These are phyloP conservation scores for Neoascochyta sp. DNA, from an alignment of 2,329 filamentous ascomycete genomes.

Conservation along the genomic window DNA sequence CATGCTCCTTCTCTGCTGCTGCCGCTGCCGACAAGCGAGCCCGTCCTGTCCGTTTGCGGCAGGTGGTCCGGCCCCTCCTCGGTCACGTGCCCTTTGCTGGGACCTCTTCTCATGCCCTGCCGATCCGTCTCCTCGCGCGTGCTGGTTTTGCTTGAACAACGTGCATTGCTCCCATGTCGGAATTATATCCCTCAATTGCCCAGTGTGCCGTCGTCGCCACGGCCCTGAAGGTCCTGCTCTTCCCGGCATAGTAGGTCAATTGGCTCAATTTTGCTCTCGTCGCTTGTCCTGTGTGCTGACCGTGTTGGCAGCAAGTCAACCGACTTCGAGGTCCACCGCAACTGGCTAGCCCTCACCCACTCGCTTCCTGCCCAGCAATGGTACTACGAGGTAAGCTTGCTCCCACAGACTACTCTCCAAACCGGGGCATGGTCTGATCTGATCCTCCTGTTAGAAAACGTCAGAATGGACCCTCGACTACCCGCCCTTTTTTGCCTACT, in stretches of 20 bases:
- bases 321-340: slow-evolving; percentile 97
- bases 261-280: slow-evolving; percentile 6
- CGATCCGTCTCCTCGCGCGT: slow-evolving; percentile 17
- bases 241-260: slow-evolving; percentile 81
- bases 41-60: too few species aligned
- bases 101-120: too few species aligned
- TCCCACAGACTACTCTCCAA: too few species aligned
- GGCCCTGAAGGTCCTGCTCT: slow-evolving; percentile 85
- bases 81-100: too few species aligned
- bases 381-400: slow-evolving; percentile 72
- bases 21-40: too few species aligned
- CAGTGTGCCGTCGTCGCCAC: slow-evolving; percentile 84
- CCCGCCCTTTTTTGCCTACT: slow-evolving; percentile 95
- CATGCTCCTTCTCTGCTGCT: too few species aligned
- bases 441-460: slow-evolving; percentile 57
- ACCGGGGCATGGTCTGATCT: too few species aligned
- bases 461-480: slow-evolving; percentile 99
- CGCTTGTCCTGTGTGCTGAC: slow-evolving; percentile 19
- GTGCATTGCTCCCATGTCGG: slow-evolving; percentile 58
- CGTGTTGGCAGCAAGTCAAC: slow-evolving; percentile 76
- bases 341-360: slow-evolving; percentile 95
- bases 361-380: slow-evolving; percentile 82
- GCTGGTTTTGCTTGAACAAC: slow-evolving; percentile 20
- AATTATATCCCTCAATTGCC: slow-evolving; percentile 78
- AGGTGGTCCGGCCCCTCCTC: too few species aligned